Percentiles rank a stretch among this genome's conserved stretches.
These are phyloP conservation scores for Rhynchosporium agropyri DNA, from an alignment of 2,329 filamentous ascomycete species.

Conservation along the genomic window DNA sequence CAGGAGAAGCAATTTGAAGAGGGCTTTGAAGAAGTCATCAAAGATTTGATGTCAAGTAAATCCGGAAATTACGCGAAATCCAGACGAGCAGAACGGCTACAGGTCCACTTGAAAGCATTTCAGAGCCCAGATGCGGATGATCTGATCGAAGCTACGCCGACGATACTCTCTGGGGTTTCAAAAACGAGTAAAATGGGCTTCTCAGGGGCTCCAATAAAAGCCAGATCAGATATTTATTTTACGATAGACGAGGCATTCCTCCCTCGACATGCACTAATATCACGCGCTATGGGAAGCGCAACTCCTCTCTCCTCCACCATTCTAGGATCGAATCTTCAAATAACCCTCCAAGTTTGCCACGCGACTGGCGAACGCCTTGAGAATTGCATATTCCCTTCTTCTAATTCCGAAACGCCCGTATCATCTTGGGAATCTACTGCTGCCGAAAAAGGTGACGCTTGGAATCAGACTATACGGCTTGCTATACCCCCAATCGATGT, in stretches of 20 bases:
- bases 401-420: slow-evolving; percentile 69
- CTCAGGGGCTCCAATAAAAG: slow-evolving; percentile 83
- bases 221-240: slow-evolving; percentile 92
- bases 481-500: slow-evolving; percentile 80
- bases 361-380: slow-evolving; percentile 80
- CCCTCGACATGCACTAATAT: slow-evolving; percentile 72
- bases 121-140: slow-evolving; percentile 74
- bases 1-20: slow-evolving; percentile 63
- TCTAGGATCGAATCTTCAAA: slow-evolving; percentile 75
- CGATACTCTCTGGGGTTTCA: slow-evolving; percentile 76
- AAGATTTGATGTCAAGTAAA: slow-evolving; percentile 71
- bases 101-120: slow-evolving; percentile 79
- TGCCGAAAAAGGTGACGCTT: slow-evolving; percentile 75
- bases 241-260: slow-evolving; percentile 81
- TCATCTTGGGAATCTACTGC: slow-evolving; percentile 90
- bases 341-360: slow-evolving; percentile 86
- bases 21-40: slow-evolving; percentile 74
- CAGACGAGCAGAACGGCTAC: slow-evolving; percentile 71
- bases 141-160: slow-evolving; percentile 85
- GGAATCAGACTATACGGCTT: slow-evolving; percentile 87
- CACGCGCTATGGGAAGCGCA: slow-evolving; percentile 71
- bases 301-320: slow-evolving; percentile 65
- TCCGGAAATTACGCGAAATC: slow-evolving; percentile 77
- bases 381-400: slow-evolving; percentile 83
- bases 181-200: slow-evolving; percentile 92